Percentiles rank a stretch among this genome's conserved stretches.
phyloP scores from a whole-genome alignment of 1,284 basidiomycete species.

The Ustanciosporium gigantosporum region DNA sequence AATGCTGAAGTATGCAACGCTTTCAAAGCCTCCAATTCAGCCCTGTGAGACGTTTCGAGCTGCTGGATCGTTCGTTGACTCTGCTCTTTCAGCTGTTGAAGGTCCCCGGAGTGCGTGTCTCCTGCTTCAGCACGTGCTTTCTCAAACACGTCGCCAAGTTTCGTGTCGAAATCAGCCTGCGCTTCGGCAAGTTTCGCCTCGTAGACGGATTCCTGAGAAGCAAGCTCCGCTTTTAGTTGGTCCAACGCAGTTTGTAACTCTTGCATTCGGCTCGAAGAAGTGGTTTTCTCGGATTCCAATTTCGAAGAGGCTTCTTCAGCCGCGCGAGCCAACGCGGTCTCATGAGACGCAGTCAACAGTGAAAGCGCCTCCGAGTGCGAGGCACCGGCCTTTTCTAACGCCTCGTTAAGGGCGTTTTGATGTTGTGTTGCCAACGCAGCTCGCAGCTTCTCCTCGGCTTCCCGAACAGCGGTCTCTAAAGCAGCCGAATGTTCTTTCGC shows the following conservation, averaged over 20 bases:
- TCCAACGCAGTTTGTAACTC: constrained; percentile 24
- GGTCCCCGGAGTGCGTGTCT: constrained; percentile 32
- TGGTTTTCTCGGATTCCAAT: constrained; percentile 4
- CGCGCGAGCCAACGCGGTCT: constrained; percentile 11
- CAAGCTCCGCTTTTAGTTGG: constrained; percentile 26
- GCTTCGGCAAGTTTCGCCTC: constrained; percentile 33
- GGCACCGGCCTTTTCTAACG: constrained; percentile 7
- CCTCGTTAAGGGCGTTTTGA: constrained; percentile 10
- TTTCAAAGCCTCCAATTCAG: constrained; percentile 27
- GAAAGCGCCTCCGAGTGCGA: constrained; percentile 22
- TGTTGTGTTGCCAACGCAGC: constrained; percentile 12
- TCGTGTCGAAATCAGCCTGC: constrained; percentile 37
- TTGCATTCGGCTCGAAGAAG: constrained; percentile 19
- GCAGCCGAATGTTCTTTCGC: constrained; percentile 13
- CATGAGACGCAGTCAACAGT: constrained; percentile 16
- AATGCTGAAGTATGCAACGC: constrained; percentile 18
- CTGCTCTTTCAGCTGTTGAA: constrained; percentile 30
- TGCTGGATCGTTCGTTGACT: constrained; percentile 33
- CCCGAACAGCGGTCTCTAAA: constrained; percentile 12
- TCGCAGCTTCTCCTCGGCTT: constrained; percentile 25
- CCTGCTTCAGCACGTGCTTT: constrained; percentile 44
- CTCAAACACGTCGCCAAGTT: constrained; percentile 40
- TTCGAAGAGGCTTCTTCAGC: constrained; percentile 10
- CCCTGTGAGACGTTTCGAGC: constrained; percentile 32
- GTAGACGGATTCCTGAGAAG: constrained; percentile 26